Evolutionary conservation across 306 rosid genomes (phyloP).

Genomic region (Quillaja saponaria): DNA sequence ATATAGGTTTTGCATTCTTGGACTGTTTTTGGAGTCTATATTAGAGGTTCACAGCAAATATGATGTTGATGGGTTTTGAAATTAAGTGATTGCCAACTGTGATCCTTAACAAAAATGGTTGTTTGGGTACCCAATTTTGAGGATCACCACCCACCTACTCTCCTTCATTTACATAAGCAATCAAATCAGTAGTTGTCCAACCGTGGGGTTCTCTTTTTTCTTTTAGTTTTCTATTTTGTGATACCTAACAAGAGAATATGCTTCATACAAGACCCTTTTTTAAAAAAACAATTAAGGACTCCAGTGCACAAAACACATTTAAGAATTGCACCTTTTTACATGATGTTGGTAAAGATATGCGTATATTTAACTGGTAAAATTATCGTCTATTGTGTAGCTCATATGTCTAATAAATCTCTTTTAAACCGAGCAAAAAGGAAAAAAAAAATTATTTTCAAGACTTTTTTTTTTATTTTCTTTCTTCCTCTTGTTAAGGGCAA

Average conservation of each 20-base stretch:
- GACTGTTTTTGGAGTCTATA: conserved; percentile 8
- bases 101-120: conserved; percentile 26
- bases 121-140: conserved; percentile 15
- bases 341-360: too few relatives aligned
- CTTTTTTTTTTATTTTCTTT: conserved; percentile 7
- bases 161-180: conserved; percentile 16
- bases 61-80: conserved; percentile 27
- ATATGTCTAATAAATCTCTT: too few relatives aligned
- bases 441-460: too few relatives aligned
- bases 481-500: conserved; percentile 2
- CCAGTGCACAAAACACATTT: too few relatives aligned
- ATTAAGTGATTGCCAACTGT: conserved; percentile 50
- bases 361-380: too few relatives aligned
- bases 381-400: too few relatives aligned
- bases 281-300: too few relatives aligned
- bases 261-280: too few relatives aligned
- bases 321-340: too few relatives aligned
- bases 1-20: conserved; percentile 24
- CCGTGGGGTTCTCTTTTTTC: conserved; percentile 17
- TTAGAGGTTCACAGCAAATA: conserved; percentile 40
- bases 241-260: too few relatives aligned
- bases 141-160: conserved; percentile 30
- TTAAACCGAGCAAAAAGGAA: too few relatives aligned
- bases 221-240: too few relatives aligned
- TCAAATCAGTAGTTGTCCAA: conserved; percentile 34